Percentiles rank a stretch among this genome's conserved stretches.
Evolutionary conservation across 176 grass and related monocot species (phyloP).

Genomic region (Aegilops umbellulata): DNA sequence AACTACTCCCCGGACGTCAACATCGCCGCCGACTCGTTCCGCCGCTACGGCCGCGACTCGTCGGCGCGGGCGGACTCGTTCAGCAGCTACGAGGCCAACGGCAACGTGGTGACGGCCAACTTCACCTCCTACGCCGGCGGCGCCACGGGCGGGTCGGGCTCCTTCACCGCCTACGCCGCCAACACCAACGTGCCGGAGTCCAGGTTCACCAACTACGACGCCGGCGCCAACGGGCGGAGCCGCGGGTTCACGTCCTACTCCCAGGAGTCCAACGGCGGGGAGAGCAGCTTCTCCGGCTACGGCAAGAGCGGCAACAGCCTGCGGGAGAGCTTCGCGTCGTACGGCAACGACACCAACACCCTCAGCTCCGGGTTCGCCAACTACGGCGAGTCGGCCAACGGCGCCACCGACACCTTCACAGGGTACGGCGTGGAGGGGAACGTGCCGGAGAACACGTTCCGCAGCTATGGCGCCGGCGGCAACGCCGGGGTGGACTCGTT

Average conservation of each 20-base stretch:
- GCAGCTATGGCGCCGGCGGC: constrained; percentile 48
- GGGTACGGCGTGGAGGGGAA: constrained; percentile 55
- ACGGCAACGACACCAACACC: constrained; percentile 70
- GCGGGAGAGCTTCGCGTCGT: constrained; percentile 52
- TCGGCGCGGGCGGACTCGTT: constrained; percentile 38
- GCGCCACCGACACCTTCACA: constrained; percentile 68
- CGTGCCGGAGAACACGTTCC: constrained; percentile 64
- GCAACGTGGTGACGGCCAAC: constrained; percentile 70
- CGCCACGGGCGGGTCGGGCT: constrained; percentile 53
- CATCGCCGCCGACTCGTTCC: constrained; percentile 65
- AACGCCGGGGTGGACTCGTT: constrained; percentile 68
- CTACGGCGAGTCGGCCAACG: constrained; percentile 65
- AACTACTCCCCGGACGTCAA: constrained; percentile 62
- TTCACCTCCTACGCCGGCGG: constrained; percentile 71
- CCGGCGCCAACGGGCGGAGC: constrained; percentile 41
- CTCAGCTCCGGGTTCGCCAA: constrained; percentile 54
- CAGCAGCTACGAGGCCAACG: constrained; percentile 51
- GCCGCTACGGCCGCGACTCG: constrained; percentile 57
- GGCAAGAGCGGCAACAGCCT: constrained; percentile 51
- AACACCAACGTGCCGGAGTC: constrained; percentile 54
- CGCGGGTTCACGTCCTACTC: constrained; percentile 57
- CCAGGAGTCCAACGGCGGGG: constrained; percentile 50
- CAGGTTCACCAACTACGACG: constrained; percentile 71
- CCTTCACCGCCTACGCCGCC: constrained; percentile 53
- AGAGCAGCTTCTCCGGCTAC: constrained; percentile 64